Conservation (phyloP, 139 green algal genomes). For the Chlorella sp. region DNA sequence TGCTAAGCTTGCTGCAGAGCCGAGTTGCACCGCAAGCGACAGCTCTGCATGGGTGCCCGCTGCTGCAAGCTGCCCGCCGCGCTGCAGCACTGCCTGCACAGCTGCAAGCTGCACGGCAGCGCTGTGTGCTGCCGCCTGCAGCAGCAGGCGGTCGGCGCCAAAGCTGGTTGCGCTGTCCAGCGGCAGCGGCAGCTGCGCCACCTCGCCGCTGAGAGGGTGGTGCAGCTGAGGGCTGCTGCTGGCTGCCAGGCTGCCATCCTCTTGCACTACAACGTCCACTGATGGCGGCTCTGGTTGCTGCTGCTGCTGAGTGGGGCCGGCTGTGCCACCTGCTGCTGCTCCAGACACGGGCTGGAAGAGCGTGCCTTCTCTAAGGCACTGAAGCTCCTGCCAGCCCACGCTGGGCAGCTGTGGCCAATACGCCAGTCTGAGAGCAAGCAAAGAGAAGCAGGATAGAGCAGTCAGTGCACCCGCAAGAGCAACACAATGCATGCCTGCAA, state of each 20-base stretch:
- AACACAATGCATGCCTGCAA: too few species aligned
- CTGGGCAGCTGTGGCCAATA: conserved; percentile 16
- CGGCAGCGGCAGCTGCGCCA: conserved; percentile 18
- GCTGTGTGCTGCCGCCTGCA: conserved; percentile 11
- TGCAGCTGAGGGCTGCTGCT: conserved; percentile 8
- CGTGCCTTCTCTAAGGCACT: conserved; percentile 6
- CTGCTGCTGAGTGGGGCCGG: too few species aligned
- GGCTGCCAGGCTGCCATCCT: conserved; percentile 8
- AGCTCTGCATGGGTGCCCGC: conserved; percentile 8
- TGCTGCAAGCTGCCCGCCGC: neutral
- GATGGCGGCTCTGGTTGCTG: conserved; percentile 12
- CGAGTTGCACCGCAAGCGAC: neutral
- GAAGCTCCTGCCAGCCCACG: conserved; percentile 6
- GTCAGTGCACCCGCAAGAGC: too few species aligned
- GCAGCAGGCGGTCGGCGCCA: neutral
- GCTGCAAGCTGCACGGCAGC: conserved; percentile 25
- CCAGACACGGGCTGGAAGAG: neutral
- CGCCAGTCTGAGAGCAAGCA: neutral
- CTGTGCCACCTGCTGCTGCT: conserved; percentile 1
- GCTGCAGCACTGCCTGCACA: conserved; percentile 22
- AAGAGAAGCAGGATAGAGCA: too few species aligned
- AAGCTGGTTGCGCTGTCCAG: conserved; percentile 2
- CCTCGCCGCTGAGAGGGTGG: neutral
- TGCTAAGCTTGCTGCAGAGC: neutral
- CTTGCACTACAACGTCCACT: conserved; percentile 2